phyloP scores from a whole-genome alignment of 352 stramenopile species.

The Phytophthora sp. region DNA sequence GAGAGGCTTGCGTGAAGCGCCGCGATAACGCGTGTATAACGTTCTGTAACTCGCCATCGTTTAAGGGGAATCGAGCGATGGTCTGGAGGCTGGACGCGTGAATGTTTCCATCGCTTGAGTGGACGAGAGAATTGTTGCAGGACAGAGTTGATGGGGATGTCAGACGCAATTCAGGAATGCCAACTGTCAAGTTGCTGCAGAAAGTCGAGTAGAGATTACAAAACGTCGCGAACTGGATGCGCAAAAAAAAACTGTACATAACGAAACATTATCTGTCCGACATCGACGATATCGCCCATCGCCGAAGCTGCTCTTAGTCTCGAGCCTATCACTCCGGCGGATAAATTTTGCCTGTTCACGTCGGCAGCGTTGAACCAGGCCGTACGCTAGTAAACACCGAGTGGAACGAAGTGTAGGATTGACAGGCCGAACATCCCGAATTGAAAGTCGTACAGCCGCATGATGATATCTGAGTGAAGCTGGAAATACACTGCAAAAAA shows the following conservation, averaged over 20 bases:
- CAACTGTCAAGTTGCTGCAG: slow-evolving; percentile 18
- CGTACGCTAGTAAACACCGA: slow-evolving; percentile 11
- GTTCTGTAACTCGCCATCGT: slow-evolving; percentile 20
- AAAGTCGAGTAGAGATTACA: slow-evolving; percentile 20
- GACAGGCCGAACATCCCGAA: slow-evolving; percentile 17
- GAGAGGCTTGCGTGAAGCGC: neutral
- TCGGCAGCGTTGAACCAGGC: slow-evolving; percentile 5
- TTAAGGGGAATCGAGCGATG: slow-evolving; percentile 7
- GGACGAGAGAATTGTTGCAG: slow-evolving; percentile 20
- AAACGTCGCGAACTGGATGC: slow-evolving; percentile 8
- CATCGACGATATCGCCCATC: slow-evolving; percentile 19
- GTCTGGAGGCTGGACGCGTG: slow-evolving; percentile 5
- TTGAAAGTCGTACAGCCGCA: slow-evolving; percentile 25
- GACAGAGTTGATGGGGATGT: slow-evolving; percentile 20
- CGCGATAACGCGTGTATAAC: slow-evolving; percentile 17
- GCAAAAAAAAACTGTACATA: slow-evolving; percentile 15
- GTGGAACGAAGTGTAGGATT: slow-evolving; percentile 21
- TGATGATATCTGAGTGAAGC: slow-evolving; percentile 17
- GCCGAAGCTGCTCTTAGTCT: neutral
- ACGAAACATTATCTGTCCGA: slow-evolving; percentile 3
- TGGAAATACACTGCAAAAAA: slow-evolving; percentile 15
- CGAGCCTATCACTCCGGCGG: slow-evolving; percentile 1
- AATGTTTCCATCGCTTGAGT: slow-evolving; percentile 10
- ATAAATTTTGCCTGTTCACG: slow-evolving; percentile 16
- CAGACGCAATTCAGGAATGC: slow-evolving; percentile 9